These are phyloP conservation scores for Calocybe indica DNA, from an alignment of 768 basidiomycete genomes.

Conservation along the genomic window DNA sequence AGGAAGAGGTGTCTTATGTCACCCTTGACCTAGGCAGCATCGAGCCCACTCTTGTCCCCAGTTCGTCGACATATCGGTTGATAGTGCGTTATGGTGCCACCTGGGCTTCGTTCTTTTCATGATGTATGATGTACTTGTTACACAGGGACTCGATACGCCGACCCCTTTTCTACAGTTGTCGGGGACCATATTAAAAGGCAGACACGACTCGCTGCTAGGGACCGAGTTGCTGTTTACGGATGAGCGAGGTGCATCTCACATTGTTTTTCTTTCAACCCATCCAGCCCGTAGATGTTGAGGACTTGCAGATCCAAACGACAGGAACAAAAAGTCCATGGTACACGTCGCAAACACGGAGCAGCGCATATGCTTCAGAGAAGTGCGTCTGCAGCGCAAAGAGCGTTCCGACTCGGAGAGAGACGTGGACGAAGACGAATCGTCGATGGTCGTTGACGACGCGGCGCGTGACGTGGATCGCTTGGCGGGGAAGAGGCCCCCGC, in stretches of 20 bases:
- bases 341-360: slow-evolving; percentile 60
- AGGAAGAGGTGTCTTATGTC: slow-evolving; percentile 59
- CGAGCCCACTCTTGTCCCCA: slow-evolving; percentile 73
- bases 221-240: slow-evolving; percentile 76
- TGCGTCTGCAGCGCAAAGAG: slow-evolving; percentile 45
- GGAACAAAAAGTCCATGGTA: slow-evolving; percentile 42
- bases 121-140: not conserved
- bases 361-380: slow-evolving; percentile 70
- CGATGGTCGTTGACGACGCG: slow-evolving; percentile 4
- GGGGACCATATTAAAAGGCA: slow-evolving; percentile 68
- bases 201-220: slow-evolving; percentile 62
- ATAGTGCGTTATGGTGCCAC: slow-evolving; percentile 45
- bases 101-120: not conserved
- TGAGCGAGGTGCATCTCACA: slow-evolving; percentile 51
- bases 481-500: slow-evolving; percentile 20
- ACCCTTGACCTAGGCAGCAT: slow-evolving; percentile 69
- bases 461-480: slow-evolving; percentile 15
- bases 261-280: too few species aligned
- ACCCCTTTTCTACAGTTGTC: slow-evolving; percentile 74
- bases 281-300: too few species aligned
- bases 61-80: slow-evolving; percentile 62
- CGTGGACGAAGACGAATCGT: slow-evolving; percentile 1
- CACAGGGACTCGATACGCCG: slow-evolving; percentile 70
- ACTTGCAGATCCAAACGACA: slow-evolving; percentile 36
- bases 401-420: slow-evolving; percentile 9